Evolutionary conservation across 345 rosid species (phyloP).

Genomic region (Orychophragmus violaceus): DNA sequence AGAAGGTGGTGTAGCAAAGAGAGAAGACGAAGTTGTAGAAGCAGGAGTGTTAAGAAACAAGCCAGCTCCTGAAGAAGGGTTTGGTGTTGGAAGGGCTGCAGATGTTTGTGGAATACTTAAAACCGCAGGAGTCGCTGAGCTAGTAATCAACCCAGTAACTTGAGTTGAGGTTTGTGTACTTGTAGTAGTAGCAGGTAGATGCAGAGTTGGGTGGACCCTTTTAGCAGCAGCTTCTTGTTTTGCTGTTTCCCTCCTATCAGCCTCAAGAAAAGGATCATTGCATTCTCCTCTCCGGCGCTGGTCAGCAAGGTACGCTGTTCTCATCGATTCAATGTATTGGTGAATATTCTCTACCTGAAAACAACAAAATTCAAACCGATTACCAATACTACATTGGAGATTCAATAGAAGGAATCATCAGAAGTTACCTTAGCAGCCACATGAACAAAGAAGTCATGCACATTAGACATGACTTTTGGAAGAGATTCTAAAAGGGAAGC

Average conservation of each 20-base stretch:
- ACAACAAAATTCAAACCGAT: background rate
- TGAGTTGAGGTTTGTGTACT: conserved; percentile 66
- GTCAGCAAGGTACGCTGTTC: conserved; percentile 75
- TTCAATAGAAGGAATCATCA: background rate
- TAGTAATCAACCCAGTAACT: conserved; percentile 54
- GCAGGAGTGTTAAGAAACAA: conserved; percentile 58
- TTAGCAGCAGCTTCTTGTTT: conserved; percentile 94
- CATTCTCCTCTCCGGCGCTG: conserved; percentile 79
- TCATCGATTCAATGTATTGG: conserved; percentile 86
- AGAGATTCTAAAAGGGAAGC: conserved; percentile 69
- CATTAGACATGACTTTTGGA: conserved; percentile 86
- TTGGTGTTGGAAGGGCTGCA: conserved; percentile 32
- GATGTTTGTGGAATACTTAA: conserved; percentile 45
- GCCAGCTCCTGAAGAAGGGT: conserved; percentile 66
- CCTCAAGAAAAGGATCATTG: conserved; percentile 90
- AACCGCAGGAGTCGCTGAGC: conserved; percentile 45
- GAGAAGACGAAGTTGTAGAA: conserved; percentile 54
- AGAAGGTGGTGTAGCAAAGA: conserved; percentile 65
- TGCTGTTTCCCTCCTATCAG: conserved; percentile 91
- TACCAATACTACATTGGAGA: background rate
- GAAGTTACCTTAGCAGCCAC: conserved; percentile 88
- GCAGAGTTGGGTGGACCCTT: conserved; percentile 91
- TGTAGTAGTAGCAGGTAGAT: conserved; percentile 60
- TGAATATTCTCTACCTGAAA: conserved; percentile 81
- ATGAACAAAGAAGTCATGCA: conserved; percentile 85